Evolutionary conservation across 2,329 filamentous ascomycete species (phyloP), one percentile per base, ranked within the genome.

Genomic region (Exophiala sp.): DNA sequence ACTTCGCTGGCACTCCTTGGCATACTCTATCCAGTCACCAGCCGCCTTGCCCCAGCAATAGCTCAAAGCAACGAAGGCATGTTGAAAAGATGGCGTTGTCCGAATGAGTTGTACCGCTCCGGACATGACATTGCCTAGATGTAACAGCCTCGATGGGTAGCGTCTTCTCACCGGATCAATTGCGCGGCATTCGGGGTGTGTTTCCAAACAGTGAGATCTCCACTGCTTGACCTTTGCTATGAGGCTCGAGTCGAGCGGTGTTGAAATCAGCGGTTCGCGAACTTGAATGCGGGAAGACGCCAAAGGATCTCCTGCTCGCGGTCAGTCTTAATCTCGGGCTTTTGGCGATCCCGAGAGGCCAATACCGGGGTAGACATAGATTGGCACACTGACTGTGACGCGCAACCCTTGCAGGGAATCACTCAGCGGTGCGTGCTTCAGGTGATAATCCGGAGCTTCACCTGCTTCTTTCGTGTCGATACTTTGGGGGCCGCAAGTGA

Each of bases 21-120:
- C 45, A 16, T 38, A 38, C 33, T 39, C 34, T 20, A 39, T 36
- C 45, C 45, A 48, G n/a, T 18, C 3, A 3, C 14, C n/a, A 14
- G 18, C 16, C 45, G 38, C 29, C 12, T 10, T 35, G 12, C 52
- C 48, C 52, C 52, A 55, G 33, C 52, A 55, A 42, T 55, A 55
- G 48, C 52, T 55, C 24, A 52, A 39, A 34, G 52, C 52, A 33
- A 41, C 45, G 42, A 52, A 55, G 11, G 46, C 34, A 24, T 46
- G 42, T 5, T 21, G 18, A 14, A 42, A 48, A 8, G 32, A 39
- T 10, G 16, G 29, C 12, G 34, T 8, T 9, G 34, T 36, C 14
- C 34, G 45, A 24, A 48, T 34, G 34, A 48, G 38, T 16, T 29
- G 45, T 38, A 34, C 18, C n/a, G 35, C 24, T 12, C 45, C 45